A percentile compares a stretch with the other conserved stretches of the same genome.
Conservation (phyloP, 2,329 filamentous ascomycete species). For the Aspergillus amoenus region DNA sequence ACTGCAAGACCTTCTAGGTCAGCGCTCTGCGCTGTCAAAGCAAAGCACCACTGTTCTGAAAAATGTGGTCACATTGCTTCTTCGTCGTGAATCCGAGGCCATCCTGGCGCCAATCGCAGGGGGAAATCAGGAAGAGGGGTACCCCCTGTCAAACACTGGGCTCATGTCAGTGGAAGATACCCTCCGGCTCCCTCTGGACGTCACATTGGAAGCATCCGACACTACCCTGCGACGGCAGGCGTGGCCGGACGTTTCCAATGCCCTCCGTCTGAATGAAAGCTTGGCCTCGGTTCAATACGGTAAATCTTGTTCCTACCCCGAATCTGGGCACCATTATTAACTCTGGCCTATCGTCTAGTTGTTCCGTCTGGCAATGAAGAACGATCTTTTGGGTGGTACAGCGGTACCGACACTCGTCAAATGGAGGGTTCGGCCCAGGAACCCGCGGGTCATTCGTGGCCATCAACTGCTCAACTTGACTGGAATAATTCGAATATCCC, state of each 20-base stretch:
- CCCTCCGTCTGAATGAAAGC: conserved; percentile 24
- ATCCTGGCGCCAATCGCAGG: conserved; percentile 24
- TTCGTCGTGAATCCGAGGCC: conserved; percentile 24
- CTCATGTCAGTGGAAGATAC: conserved; percentile 25
- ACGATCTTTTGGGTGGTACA: neutral
- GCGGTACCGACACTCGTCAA: neutral
- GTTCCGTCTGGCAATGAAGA: neutral
- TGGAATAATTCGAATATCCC: neutral
- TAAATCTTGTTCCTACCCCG: neutral
- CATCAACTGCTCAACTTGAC: neutral
- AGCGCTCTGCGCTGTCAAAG: conserved; percentile 35
- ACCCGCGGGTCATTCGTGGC: neutral
- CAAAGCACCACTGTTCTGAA: conserved; percentile 30
- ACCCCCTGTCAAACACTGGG: neutral
- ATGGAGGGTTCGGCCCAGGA: neutral
- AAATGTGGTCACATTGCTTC: conserved; percentile 25
- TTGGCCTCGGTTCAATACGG: conserved; percentile 25
- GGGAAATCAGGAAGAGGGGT: neutral
- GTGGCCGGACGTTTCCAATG: conserved; percentile 12
- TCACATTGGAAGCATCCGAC: conserved; percentile 8
- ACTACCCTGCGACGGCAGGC: conserved; percentile 1
- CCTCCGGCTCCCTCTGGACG: conserved; percentile 22
- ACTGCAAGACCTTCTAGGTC: conserved; percentile 39
- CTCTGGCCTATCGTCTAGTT: neutral
- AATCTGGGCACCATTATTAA: neutral